phyloP scores from a whole-genome alignment of 306 rosid genomes.

The Lathyrus oleraceus region DNA sequence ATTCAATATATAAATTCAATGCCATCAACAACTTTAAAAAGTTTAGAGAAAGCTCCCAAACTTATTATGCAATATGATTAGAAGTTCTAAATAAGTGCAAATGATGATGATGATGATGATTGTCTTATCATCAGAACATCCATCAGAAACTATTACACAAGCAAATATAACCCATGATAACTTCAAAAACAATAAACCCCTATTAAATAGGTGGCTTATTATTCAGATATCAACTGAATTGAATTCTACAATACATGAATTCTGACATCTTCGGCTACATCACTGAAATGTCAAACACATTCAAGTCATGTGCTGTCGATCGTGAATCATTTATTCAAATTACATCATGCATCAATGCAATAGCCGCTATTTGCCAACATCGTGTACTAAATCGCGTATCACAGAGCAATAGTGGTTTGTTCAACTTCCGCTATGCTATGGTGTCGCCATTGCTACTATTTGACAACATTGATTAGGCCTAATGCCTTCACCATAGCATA shows the following conservation, averaged over 20 bases:
- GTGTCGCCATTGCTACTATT: not conserved
- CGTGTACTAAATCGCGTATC: not conserved
- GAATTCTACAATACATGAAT: constrained; percentile 1
- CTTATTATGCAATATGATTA: not conserved
- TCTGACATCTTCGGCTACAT: constrained; percentile 7
- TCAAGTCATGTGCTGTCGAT: not conserved
- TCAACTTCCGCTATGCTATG: not conserved
- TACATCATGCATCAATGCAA: not conserved
- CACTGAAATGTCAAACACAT: constrained; percentile 29
- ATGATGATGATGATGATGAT: not conserved
- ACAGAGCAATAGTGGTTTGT: not conserved
- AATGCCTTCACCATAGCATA: not conserved
- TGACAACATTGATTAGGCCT: constrained; percentile 16
- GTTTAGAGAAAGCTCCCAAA: constrained; percentile 14
- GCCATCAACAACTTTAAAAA: not conserved
- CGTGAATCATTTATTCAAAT: not conserved
- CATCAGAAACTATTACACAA: too few species aligned
- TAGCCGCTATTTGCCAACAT: not conserved
- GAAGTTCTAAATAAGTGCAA: not conserved
- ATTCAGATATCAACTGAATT: too few species aligned
- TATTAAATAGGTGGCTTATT: too few species aligned
- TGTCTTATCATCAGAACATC: not conserved
- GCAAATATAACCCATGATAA: too few species aligned
- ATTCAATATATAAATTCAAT: not conserved
- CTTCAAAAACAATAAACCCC: not conserved